Base-by-base conservation (phyloP, 805 yeast genomes). In the Kodamaea leandrae region DNA sequence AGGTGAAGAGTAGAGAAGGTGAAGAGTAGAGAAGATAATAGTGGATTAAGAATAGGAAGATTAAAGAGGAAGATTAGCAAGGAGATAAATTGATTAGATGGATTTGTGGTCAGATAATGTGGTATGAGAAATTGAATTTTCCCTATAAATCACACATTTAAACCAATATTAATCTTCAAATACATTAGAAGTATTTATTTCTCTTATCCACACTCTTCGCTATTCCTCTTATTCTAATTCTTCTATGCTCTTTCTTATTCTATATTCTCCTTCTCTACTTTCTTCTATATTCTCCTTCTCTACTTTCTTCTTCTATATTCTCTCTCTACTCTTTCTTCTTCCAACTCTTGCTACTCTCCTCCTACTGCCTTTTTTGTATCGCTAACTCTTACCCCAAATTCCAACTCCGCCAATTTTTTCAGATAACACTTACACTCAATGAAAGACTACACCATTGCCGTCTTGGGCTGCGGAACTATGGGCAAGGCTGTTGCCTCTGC, bases 381-480 rank as follows among this genome's bases (percentile, higher is more conserved):
- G n/a, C n/a, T n/a, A n/a, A n/a, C n/a, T n/a, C n/a, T n/a, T n/a
- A n/a, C n/a, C n/a, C n/a, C n/a, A n/a, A n/a, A n/a, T n/a, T n/a
- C n/a, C n/a, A n/a, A n/a, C n/a, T n/a, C n/a, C n/a, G n/a, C n/a
- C n/a, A n/a, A n/a, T n/a, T 26, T 30, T 17, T 17, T 30, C 18
- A 30, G 10, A 7, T 6, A 30, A 12, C 21, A 17, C 33, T 30
- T 10, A 21, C 25, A 16, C 8, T 17, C 21, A 3, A 55, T 59
- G 61, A 44, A 58, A 36, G 51, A 59, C 44, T 78, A 77, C 66
- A 83, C 87, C 3, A 66, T 91, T 39, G 76, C 90, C 13, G 80
- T 93, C 21, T 72, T 93, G 41, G 99, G 97, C 25, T 80, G 96
- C 54, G 99, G 99, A 46, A 89, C 86, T 41, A 86, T 93, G 88